Base-by-base conservation (phyloP, 306 rosid species). In the Canavalia gladiata region DNA sequence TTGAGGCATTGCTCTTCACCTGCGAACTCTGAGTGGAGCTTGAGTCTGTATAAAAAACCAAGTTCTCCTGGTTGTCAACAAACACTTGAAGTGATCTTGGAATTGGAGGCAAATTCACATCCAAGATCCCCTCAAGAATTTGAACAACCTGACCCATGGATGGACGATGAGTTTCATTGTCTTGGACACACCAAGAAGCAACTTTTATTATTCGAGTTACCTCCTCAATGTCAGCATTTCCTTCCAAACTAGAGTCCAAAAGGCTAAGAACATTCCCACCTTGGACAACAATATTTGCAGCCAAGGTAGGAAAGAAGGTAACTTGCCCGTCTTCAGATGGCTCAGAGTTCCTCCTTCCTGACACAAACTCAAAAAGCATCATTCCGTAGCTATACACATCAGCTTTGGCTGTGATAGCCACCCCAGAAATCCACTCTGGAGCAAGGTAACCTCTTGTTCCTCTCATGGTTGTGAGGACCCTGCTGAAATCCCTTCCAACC, bases 371-470 rank as follows among this genome's bases (percentile, higher is more conserved):
- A 28, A 88, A 88, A 56, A 83, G 83, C 91, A 88, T 74, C 91
- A 88, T 90, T 7, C 91, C 94, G 4, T 86, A 88, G 69, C 88
- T 88, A 29, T 81, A 88, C 6, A 83, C 89, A 65, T 86, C 91
- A 1, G 87, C 91, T 86, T 88, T 88, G 1, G 91, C 54, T 2
- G 89, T 86, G 37, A 88, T 33, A 18, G 89, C 76, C 46, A 83
- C 87, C 50, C 91, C 87, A 0, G 89, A 85, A 49, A 91, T 77
- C 97, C 94, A 91, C 58, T 91, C 94, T 0, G 94, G 94, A 0
- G 97, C 94, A 54, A 90, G 89, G 74, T 91, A 91, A 1, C 97
- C 97, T 45, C 89, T 82, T 7, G 97, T 88, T 49, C 94, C 96
- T 82, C 92, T 87, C 92, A 91, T 71, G 35, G 91, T 82, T 50